phyloP scores from a whole-genome alignment of 164 flowering plant genomes.

The Nymphaea thermarum region DNA sequence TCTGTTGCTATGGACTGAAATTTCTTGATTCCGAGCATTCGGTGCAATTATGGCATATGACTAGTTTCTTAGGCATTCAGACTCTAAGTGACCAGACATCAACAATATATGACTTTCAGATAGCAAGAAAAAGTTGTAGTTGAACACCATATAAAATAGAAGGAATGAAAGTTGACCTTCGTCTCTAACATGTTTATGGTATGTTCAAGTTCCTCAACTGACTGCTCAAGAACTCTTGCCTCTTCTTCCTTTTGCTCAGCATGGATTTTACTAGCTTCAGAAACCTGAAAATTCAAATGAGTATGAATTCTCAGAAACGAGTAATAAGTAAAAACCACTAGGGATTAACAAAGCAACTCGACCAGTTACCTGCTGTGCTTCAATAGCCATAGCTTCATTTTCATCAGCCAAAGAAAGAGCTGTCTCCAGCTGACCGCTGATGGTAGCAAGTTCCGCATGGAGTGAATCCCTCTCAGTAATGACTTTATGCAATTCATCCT shows the following conservation, averaged over 20 bases:
- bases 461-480: slow-evolving; percentile 44
- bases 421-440: slow-evolving; percentile 57
- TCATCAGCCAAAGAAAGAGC: slow-evolving; percentile 68
- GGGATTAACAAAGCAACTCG: background rate
- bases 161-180: slow-evolving; percentile 29
- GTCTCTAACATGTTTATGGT: slow-evolving; percentile 74
- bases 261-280: slow-evolving; percentile 62
- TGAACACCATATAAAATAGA: no score
- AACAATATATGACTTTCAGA: no score
- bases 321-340: background rate
- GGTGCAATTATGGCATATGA: background rate
- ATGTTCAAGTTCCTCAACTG: slow-evolving; percentile 79
- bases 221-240: slow-evolving; percentile 66
- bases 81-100: no score
- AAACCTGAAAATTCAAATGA: slow-evolving; percentile 28
- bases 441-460: slow-evolving; percentile 28
- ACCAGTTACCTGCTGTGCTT: slow-evolving; percentile 66
- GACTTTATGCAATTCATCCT: slow-evolving; percentile 31
- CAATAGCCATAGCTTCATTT: slow-evolving; percentile 76
- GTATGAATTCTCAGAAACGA: background rate
- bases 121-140: no score
- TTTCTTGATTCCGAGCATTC: background rate
- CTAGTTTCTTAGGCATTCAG: background rate
- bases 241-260: slow-evolving; percentile 95
- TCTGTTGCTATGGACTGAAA: background rate